A percentile compares a stretch with the other conserved stretches of the same genome.
Conservation (phyloP, 2,329 filamentous ascomycete genomes). For the Calonectria naviculata region DNA sequence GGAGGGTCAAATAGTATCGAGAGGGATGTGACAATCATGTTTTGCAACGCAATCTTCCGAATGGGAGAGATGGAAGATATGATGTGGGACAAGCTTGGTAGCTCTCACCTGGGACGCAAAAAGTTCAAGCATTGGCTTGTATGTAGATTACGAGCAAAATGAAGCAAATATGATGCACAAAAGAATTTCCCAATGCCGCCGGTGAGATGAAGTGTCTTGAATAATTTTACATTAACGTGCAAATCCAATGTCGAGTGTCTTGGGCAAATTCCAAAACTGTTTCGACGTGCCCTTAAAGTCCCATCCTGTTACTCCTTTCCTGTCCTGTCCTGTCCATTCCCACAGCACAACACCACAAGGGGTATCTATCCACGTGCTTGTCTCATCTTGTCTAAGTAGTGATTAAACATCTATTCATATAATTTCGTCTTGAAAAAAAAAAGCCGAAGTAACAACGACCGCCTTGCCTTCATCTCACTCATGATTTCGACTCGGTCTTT, state of each 20-base stretch:
- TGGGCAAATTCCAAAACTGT: neutral
- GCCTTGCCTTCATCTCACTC: neutral
- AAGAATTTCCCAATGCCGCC: neutral
- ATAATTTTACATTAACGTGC: neutral
- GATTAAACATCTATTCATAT: constrained; percentile 5
- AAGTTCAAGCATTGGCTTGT: neutral
- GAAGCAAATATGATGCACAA: constrained; percentile 15
- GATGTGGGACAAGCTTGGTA: constrained; percentile 3
- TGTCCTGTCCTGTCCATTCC: neutral
- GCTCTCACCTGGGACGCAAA: neutral
- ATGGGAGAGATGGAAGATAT: neutral
- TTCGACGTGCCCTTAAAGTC: neutral
- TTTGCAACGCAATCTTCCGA: constrained; percentile 25
- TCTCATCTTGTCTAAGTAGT: neutral
- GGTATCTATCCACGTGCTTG: constrained; percentile 1
- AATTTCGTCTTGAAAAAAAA: neutral
- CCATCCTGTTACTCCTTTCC: neutral
- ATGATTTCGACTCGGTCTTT: neutral
- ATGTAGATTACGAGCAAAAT: constrained; percentile 20
- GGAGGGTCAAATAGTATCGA: neutral
- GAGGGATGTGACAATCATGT: constrained; percentile 25
- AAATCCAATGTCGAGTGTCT: neutral
- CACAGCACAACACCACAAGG: neutral
- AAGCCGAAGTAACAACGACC: neutral
- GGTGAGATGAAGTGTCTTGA: neutral